A percentile compares a stretch with the other conserved stretches of the same genome.
Evolutionary conservation across 139 green algal species (phyloP).

Genomic region (Micractinium sp.): DNA sequence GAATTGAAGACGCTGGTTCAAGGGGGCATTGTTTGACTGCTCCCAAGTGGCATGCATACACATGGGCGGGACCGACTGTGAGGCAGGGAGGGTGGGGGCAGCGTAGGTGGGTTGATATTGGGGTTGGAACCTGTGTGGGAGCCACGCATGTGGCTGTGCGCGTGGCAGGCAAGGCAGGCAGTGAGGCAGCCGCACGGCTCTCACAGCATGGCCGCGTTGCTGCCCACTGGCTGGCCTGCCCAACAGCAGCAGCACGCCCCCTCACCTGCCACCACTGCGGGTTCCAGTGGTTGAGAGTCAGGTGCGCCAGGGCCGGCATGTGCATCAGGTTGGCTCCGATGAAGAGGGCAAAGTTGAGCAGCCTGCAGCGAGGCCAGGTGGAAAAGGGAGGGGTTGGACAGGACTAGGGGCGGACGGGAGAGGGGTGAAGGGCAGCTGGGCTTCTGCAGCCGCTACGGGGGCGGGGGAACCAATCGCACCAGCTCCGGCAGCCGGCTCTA

Average conservation of each 20-base stretch:
- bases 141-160: no score
- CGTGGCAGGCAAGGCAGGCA: no score
- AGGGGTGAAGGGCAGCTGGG: background rate
- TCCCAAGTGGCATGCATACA: no score
- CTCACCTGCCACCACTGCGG: constrained; percentile 51
- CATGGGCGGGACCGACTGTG: no score
- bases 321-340: constrained; percentile 20
- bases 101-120: no score
- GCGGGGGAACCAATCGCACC: no score
- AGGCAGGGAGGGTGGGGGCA: no score
- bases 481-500: background rate
- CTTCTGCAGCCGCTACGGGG: background rate
- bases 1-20: background rate
- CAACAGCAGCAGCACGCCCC: background rate
- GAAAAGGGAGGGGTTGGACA: background rate
- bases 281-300: constrained; percentile 45
- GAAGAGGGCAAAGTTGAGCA: constrained; percentile 55
- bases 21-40: no score
- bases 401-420: background rate
- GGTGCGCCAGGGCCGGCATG: constrained; percentile 4
- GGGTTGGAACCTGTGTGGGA: no score
- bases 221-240: no score
- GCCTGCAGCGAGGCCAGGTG: background rate
- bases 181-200: no score
- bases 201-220: no score